Percentiles rank a stretch among this genome's conserved stretches.
These are phyloP conservation scores for Fimicolochytrium jonesii DNA, from an alignment of 192 early-diverging fungal species.

Conservation along the genomic window DNA sequence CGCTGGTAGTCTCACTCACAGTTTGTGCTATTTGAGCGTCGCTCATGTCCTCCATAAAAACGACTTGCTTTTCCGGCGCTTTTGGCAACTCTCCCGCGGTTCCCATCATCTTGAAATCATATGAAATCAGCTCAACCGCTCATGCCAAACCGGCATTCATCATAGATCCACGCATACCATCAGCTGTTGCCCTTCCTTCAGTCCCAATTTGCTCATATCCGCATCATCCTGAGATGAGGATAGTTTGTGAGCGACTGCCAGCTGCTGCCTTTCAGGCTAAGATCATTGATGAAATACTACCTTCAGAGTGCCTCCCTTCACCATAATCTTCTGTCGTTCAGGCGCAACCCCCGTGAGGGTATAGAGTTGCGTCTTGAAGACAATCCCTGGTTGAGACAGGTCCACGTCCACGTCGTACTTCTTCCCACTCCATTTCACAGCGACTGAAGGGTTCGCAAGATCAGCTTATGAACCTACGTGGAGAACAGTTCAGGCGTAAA, in stretches of 20 bases:
- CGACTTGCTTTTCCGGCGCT: slow-evolving; percentile 60
- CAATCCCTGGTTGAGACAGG: slow-evolving; percentile 62
- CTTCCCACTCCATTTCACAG: slow-evolving; percentile 88
- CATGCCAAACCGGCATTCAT: no score
- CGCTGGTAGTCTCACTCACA: slow-evolving; percentile 37
- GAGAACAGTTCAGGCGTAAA: background rate
- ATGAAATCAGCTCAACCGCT: no score
- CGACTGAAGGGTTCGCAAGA: slow-evolving; percentile 55
- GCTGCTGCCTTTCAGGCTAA: no score
- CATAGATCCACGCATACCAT: slow-evolving; percentile 17
- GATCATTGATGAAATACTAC: slow-evolving; percentile 30
- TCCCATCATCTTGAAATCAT: slow-evolving; percentile 99
- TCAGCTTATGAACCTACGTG: background rate
- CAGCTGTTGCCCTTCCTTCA: slow-evolving; percentile 59
- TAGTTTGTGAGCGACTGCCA: background rate
- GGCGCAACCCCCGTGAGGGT: slow-evolving; percentile 87
- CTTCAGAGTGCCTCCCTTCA: slow-evolving; percentile 91
- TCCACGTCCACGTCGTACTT: slow-evolving; percentile 78
- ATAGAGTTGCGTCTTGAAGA: slow-evolving; percentile 86
- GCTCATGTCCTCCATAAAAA: slow-evolving; percentile 93
- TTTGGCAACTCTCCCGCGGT: slow-evolving; percentile 90
- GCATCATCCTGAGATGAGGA: slow-evolving; percentile 71
- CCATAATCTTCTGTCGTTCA: slow-evolving; percentile 89
- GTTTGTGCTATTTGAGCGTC: slow-evolving; percentile 81
- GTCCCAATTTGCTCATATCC: slow-evolving; percentile 63